Conservation (phyloP, 2,329 filamentous ascomycete genomes). For the Penicillium janthinellum region DNA sequence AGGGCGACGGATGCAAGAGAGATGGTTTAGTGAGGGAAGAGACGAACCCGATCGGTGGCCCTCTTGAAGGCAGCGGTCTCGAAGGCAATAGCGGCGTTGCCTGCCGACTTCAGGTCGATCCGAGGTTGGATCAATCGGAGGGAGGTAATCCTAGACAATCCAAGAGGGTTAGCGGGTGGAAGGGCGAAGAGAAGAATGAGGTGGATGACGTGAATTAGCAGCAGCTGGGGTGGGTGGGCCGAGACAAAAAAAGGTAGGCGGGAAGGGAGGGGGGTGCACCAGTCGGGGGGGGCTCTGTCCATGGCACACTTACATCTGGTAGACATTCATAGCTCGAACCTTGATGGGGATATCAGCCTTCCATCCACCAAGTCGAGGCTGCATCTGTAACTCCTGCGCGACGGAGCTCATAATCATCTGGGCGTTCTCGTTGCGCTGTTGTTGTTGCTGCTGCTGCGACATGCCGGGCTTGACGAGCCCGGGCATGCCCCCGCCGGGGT, state of each 20-base stretch:
- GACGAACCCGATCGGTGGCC: constrained; percentile 37
- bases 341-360: constrained; percentile 44
- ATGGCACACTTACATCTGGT: constrained; percentile 44
- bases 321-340: constrained; percentile 46
- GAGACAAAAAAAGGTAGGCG: neutral
- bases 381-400: constrained; percentile 41
- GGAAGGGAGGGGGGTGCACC: neutral
- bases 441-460: constrained; percentile 30
- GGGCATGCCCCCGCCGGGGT: constrained; percentile 40
- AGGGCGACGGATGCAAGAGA: neutral
- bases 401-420: constrained; percentile 44
- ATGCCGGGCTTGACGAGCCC: constrained; percentile 37
- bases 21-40: constrained; percentile 2
- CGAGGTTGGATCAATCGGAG: constrained; percentile 49
- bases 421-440: constrained; percentile 38
- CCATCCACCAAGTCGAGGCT: constrained; percentile 50
- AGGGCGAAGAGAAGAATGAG: neutral
- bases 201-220: neutral
- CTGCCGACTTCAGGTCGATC: constrained; percentile 40
- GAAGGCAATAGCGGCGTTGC: constrained; percentile 47
- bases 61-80: constrained; percentile 50
- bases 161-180: constrained; percentile 11
- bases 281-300: neutral
- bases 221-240: neutral
- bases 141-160: constrained; percentile 44